Base-by-base conservation (phyloP, 805 yeast genomes). In the Zygosaccharomyces lentus region DNA sequence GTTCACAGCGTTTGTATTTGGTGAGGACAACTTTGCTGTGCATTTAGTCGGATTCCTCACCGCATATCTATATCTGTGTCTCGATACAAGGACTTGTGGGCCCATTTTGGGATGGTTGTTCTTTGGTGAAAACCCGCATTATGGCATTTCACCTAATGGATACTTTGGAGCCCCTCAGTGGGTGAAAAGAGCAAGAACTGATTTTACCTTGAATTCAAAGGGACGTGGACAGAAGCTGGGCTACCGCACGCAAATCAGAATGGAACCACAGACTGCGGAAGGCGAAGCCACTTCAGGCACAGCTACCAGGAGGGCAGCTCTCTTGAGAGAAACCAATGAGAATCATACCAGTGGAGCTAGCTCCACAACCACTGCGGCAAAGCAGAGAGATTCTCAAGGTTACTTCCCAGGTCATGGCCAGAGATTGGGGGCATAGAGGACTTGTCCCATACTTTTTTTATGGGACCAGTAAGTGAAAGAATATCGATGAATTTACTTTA, bases 11-110 rank as follows among this genome's bases (percentile, higher is more conserved):
- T 72, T 73, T 51, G 51, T 76, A 13, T 67, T 75, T 36, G 80
- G 81, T 2, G 67, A 64, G 34, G 57, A 65, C 4, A 61, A 71
- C 15, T 69, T 73, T 43, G 54, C 66, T 2, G 69, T 74, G 47
- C 67, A 76, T 0, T 49, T 74, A 4, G 59, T 76, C 34, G 87
- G 87, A 2, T 70, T 77, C 48, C 53, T 66, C 15, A 77, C 78
- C 3, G 85, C 80, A 0, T 82, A 82, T 57, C 48, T 79, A 4
- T 81, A 80, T 64, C 77, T 75, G 50, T 82, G 87, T 57, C 59
- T 80, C 36, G 85, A 81, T 55, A 80, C 86, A 0, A 65, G 71
- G 34, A 76, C 86, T 2, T 59, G 64, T 37, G 80, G 80, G 0
- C 78, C 79, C 4, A 51, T 75, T 34, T 58, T 64, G 55, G 72